A percentile compares a stretch with the other conserved stretches of the same genome.
phyloP scores from a whole-genome alignment of 495 filamentous ascomycete species.

The Hypoxylon perforatum region DNA sequence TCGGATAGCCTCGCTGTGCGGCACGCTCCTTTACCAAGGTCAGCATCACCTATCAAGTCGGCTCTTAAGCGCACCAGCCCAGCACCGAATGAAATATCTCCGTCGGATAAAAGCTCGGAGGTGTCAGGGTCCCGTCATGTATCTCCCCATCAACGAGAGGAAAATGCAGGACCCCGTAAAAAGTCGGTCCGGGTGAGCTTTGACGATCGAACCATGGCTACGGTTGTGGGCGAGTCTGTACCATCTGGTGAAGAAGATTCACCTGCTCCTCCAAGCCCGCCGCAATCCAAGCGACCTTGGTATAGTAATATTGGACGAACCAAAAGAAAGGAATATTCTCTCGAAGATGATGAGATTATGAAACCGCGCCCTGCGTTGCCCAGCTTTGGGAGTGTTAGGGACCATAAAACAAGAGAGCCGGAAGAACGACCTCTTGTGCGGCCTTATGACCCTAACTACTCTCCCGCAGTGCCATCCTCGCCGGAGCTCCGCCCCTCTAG shows the following conservation, averaged over 20 bases:
- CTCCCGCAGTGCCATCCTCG: slow-evolving; percentile 29
- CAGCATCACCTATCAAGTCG: slow-evolving; percentile 86
- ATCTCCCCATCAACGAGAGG: slow-evolving; percentile 57
- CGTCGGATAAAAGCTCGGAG: slow-evolving; percentile 57
- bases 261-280: slow-evolving; percentile 59
- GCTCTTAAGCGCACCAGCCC: slow-evolving; percentile 78
- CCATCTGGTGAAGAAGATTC: slow-evolving; percentile 63
- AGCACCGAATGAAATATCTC: slow-evolving; percentile 56
- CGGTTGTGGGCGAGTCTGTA: slow-evolving; percentile 70
- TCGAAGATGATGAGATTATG: slow-evolving; percentile 75
- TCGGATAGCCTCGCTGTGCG: slow-evolving; percentile 65
- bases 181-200: slow-evolving; percentile 86
- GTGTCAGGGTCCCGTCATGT: slow-evolving; percentile 42
- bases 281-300: slow-evolving; percentile 64
- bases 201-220: slow-evolving; percentile 69
- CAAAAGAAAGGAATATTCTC: slow-evolving; percentile 55
- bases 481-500: slow-evolving; percentile 39
- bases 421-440: slow-evolving; percentile 64
- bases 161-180: slow-evolving; percentile 66
- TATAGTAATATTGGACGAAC: slow-evolving; percentile 64
- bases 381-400: slow-evolving; percentile 84
- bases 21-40: slow-evolving; percentile 82
- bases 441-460: slow-evolving; percentile 52
- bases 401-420: slow-evolving; percentile 54
- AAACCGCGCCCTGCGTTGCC: slow-evolving; percentile 81